These are phyloP conservation scores for Eruca vesicaria DNA, from an alignment of 441 rosid genomes.

Conservation along the genomic window DNA sequence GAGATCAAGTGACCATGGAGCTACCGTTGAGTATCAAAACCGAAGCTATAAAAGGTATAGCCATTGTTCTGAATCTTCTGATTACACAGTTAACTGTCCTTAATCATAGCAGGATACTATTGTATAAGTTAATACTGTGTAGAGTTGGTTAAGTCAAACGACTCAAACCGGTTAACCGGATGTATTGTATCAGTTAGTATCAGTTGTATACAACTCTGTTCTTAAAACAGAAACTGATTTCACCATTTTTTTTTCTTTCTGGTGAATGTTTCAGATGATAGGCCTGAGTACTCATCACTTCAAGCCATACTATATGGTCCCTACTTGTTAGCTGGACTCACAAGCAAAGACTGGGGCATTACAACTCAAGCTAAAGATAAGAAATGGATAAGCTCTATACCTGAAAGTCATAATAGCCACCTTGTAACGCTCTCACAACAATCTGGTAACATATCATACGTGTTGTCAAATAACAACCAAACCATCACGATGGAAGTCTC, in stretches of 20 bases:
- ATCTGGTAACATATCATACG: slow-evolving; percentile 47
- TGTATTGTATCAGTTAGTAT: background rate
- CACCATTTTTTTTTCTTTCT: background rate
- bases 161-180: slow-evolving; percentile 5
- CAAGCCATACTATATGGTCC: slow-evolving; percentile 89
- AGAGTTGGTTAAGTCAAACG: background rate
- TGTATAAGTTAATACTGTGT: background rate
- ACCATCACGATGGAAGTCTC: slow-evolving; percentile 61
- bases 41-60: slow-evolving; percentile 82
- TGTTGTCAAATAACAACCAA: slow-evolving; percentile 55
- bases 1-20: slow-evolving; percentile 60
- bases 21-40: slow-evolving; percentile 67
- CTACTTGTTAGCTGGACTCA: slow-evolving; percentile 72
- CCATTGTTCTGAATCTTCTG: background rate
- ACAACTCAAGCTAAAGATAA: slow-evolving; percentile 41
- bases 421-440: slow-evolving; percentile 66
- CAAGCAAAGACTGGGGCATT: slow-evolving; percentile 67
- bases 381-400: slow-evolving; percentile 65
- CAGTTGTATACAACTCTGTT: background rate
- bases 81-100: background rate
- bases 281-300: slow-evolving; percentile 63
- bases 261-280: slow-evolving; percentile 59
- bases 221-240: background rate
- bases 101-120: background rate
- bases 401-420: slow-evolving; percentile 46